phyloP scores from a whole-genome alignment of 306 rosid species.

The Cucumis melo region DNA sequence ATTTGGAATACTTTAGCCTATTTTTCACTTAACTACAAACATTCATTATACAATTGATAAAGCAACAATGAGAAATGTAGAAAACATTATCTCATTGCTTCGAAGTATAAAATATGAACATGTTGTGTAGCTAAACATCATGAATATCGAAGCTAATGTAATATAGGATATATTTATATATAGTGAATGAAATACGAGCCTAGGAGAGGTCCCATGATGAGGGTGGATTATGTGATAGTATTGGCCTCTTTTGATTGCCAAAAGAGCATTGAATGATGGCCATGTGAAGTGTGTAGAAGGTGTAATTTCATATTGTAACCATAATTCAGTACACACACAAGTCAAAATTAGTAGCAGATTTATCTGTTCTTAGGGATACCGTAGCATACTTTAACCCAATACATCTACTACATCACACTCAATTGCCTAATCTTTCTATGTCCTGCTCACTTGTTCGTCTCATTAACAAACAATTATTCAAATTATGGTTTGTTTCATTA shows the following conservation, averaged over 20 bases:
- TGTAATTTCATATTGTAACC: neutral
- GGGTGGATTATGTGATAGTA: neutral
- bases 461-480: no score
- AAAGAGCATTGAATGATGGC: neutral
- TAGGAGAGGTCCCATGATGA: neutral
- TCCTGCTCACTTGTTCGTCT: no score
- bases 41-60: no score
- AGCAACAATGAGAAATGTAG: no score
- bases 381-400: neutral
- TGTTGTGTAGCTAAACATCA: neutral
- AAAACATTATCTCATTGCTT: no score
- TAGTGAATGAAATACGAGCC: neutral
- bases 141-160: neutral
- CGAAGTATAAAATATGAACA: no score
- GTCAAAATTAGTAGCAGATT: neutral
- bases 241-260: neutral
- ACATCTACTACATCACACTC: no score
- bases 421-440: no score
- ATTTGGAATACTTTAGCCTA: no score
- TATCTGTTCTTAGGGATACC: neutral
- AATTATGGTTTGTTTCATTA: no score
- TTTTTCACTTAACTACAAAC: no score
- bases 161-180: neutral
- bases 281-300: neutral
- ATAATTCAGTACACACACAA: neutral